phyloP scores from a whole-genome alignment of 139 green algal species.

The Nannochloris sp. region DNA sequence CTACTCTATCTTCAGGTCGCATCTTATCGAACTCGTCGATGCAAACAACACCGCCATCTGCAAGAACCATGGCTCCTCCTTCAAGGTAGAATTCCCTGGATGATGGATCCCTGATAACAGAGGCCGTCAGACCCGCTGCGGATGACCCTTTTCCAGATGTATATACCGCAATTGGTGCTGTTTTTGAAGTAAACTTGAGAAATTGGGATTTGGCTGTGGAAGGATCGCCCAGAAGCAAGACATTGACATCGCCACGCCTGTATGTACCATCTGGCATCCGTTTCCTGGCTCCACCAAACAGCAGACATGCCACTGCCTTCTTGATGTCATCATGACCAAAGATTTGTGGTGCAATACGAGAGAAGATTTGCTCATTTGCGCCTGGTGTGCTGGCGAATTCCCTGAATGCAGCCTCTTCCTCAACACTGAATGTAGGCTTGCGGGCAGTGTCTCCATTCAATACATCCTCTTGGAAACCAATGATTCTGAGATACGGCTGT shows the following conservation, averaged over 20 bases:
- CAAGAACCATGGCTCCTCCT: slow-evolving; percentile 96
- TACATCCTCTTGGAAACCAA: slow-evolving; percentile 76
- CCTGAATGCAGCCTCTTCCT: slow-evolving; percentile 80
- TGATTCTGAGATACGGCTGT: slow-evolving; percentile 91
- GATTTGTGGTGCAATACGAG: slow-evolving; percentile 87
- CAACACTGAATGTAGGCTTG: slow-evolving; percentile 57
- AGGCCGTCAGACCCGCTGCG: slow-evolving; percentile 91
- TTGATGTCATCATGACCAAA: slow-evolving; percentile 94
- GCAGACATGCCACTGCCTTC: slow-evolving; percentile 84
- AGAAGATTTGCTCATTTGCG: slow-evolving; percentile 62
- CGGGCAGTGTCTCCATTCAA: slow-evolving; percentile 61
- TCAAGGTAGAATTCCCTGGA: slow-evolving; percentile 76
- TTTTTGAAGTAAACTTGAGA: slow-evolving; percentile 87
- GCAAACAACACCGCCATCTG: slow-evolving; percentile 94
- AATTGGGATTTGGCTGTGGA: slow-evolving; percentile 98
- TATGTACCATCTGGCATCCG: slow-evolving; percentile 74
- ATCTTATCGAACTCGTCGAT: slow-evolving; percentile 99
- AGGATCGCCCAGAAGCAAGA: slow-evolving; percentile 94
- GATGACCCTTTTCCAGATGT: slow-evolving; percentile 91
- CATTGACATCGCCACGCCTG: slow-evolving; percentile 95
- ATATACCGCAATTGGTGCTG: slow-evolving; percentile 91
- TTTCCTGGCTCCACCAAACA: slow-evolving; percentile 94
- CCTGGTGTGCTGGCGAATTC: slow-evolving; percentile 69
- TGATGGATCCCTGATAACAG: slow-evolving; percentile 57
- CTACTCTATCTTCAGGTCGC: slow-evolving; percentile 90